Evolutionary conservation across 805 yeast species (phyloP).

Genomic region (Wickerhamiella dianesei): DNA sequence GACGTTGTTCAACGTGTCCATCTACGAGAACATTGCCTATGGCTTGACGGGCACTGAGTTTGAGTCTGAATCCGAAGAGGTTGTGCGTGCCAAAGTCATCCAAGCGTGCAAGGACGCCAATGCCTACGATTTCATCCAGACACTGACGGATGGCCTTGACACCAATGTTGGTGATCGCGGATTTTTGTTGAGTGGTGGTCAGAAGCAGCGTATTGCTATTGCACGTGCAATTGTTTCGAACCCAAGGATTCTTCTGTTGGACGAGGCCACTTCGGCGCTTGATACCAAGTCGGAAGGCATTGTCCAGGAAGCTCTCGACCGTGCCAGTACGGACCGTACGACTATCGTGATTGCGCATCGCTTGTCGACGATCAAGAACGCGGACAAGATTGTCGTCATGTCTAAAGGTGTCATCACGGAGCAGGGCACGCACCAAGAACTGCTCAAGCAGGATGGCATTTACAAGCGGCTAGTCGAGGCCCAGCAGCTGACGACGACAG

Average conservation of each 20-base stretch:
- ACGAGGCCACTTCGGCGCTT: slow-evolving; percentile 52
- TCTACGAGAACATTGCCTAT: slow-evolving; percentile 74
- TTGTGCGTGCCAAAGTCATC: slow-evolving; percentile 27
- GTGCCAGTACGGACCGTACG: slow-evolving; percentile 28
- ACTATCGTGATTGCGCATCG: slow-evolving; percentile 49
- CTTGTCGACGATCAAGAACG: slow-evolving; percentile 42
- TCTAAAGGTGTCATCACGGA: slow-evolving; percentile 37
- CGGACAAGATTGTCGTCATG: slow-evolving; percentile 42
- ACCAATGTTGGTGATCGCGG: slow-evolving; percentile 56
- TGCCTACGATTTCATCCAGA: slow-evolving; percentile 32
- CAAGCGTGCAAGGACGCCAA: slow-evolving; percentile 29
- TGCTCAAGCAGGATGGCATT: slow-evolving; percentile 22
- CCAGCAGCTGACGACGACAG: slow-evolving; percentile 20
- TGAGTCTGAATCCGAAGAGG: slow-evolving; percentile 34
- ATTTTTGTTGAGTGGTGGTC: slow-evolving; percentile 53
- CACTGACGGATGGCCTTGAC: slow-evolving; percentile 67
- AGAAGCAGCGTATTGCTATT: slow-evolving; percentile 57
- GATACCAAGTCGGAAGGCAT: slow-evolving; percentile 35
- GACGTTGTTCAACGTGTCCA: slow-evolving; percentile 78
- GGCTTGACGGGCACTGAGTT: slow-evolving; percentile 65
- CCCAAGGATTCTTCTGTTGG: slow-evolving; percentile 46
- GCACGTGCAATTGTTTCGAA: slow-evolving; percentile 55
- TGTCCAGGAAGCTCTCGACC: slow-evolving; percentile 30
- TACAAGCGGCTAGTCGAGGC: slow-evolving; percentile 27
- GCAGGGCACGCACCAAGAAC: slow-evolving; percentile 30